Evolutionary conservation across 768 basidiomycete genomes (phyloP), one percentile per base, ranked within the genome.

Genomic region (Asterophora parasitica): DNA sequence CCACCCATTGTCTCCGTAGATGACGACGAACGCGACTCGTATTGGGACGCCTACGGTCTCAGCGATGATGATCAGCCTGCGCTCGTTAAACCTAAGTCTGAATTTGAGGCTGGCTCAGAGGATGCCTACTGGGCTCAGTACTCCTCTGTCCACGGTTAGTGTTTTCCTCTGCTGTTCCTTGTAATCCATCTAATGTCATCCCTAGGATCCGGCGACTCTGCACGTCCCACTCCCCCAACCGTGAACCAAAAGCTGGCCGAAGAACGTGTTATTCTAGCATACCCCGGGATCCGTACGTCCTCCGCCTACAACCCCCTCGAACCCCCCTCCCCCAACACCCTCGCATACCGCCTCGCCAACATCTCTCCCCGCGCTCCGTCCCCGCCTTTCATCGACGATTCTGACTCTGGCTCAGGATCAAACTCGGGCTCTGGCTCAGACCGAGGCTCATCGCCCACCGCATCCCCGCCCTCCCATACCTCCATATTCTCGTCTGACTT

Each of bases 111-210:
- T 38, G 64, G 54, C 43, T 57, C 70, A 15, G 75, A 77, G 57
- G 86, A 87, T 50, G 83, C 82, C 5, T 88, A 88, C 55, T 88
- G 86, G 86, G 84, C 83, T 19, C 82, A 75, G 52, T 88, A 88
- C 61, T 69, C 82, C 26, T 70, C 72, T 15, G 74, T 88, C 6
- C 85, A 88, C 64, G 86, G 86, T 85, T 47, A 56, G 66, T 56
- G 17, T 19, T 13, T 7, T 26, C n/a, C 36, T 48, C 27, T 16
- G 27, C 19, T 23, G 23, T 26, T 31, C 31, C 37, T 40, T 38
- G 38, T 13, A 23, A 2, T 42, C 31, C 38, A 49, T 32, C 39
- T 23, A 41, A 44, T 23, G 11, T 36, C 40, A 19, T 53, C 36
- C 12, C 4, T 31, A 88, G 85, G 86, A 44, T 79, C 85, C 23